These are phyloP conservation scores for Psilocybe mexicana DNA, from an alignment of 1,284 basidiomycete species.

Conservation along the genomic window DNA sequence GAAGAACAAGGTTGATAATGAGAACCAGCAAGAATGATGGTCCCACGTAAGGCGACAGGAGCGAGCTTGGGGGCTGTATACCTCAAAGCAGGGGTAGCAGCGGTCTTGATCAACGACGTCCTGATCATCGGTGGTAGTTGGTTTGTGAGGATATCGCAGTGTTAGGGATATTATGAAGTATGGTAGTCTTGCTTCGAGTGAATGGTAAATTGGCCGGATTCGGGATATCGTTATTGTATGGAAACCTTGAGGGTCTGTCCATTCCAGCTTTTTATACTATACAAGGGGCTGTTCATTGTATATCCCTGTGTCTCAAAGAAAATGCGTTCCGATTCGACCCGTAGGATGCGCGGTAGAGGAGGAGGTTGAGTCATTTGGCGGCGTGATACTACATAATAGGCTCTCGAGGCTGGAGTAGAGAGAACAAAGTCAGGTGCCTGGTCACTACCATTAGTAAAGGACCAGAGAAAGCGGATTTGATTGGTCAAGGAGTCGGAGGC, in stretches of 20 bases:
- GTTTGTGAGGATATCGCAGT: not conserved
- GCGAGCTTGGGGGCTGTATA: conserved; percentile 4
- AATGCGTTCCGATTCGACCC: conserved; percentile 6
- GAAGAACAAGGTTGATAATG: not conserved
- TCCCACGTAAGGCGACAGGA: not conserved
- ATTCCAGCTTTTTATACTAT: not conserved
- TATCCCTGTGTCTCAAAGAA: not conserved
- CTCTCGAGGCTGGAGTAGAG: too few species aligned
- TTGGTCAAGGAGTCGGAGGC: too few species aligned
- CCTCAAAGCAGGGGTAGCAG: conserved; percentile 6
- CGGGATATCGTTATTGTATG: not conserved
- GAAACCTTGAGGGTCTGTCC: not conserved
- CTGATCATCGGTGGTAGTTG: conserved; percentile 8
- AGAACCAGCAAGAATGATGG: not conserved
- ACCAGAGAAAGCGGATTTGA: too few species aligned
- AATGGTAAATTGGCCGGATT: not conserved
- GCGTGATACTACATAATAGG: not conserved
- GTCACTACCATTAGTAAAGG: too few species aligned
- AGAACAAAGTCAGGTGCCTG: too few species aligned
- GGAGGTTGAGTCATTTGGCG: conserved; percentile 1
- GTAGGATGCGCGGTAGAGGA: not conserved
- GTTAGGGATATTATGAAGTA: too few species aligned
- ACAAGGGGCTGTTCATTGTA: not conserved
- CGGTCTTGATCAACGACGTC: conserved; percentile 15
- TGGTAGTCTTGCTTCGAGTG: too few species aligned